A percentile compares a stretch with the other conserved stretches of the same genome.
These are phyloP conservation scores for Debaryomyces psychrophilus DNA, from an alignment of 1,139 yeast genomes.

Conservation along the genomic window DNA sequence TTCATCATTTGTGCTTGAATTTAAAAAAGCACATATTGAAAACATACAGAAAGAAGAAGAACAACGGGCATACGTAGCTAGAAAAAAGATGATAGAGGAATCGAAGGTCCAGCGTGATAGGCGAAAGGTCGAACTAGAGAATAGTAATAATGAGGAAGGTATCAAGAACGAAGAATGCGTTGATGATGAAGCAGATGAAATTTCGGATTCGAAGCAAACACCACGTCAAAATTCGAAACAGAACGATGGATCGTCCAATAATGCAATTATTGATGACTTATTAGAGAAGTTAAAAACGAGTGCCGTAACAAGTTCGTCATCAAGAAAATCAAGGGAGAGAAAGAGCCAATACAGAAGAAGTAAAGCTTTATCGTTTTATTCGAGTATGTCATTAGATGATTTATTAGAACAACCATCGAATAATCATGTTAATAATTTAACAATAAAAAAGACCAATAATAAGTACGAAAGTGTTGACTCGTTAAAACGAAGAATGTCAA, in stretches of 20 bases:
- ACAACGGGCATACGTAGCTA: slow-evolving; percentile 41
- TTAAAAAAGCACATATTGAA: slow-evolving; percentile 50
- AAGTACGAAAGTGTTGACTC: slow-evolving; percentile 47
- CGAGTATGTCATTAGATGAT: slow-evolving; percentile 33
- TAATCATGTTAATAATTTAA: background rate
- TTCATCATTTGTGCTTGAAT: slow-evolving; percentile 41
- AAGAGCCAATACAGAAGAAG: slow-evolving; percentile 30
- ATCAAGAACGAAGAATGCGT: slow-evolving; percentile 16
- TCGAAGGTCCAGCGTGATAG: slow-evolving; percentile 16
- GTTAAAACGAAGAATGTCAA: slow-evolving; percentile 43
- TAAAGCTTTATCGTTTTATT: slow-evolving; percentile 42
- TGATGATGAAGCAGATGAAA: slow-evolving; percentile 14
- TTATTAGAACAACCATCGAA: slow-evolving; percentile 12
- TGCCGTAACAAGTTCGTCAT: slow-evolving; percentile 25
- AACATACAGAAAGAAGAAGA: slow-evolving; percentile 53
- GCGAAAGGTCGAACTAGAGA: slow-evolving; percentile 14
- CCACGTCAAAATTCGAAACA: background rate
- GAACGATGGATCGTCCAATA: slow-evolving; percentile 10
- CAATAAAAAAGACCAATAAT: slow-evolving; percentile 3
- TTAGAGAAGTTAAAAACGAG: slow-evolving; percentile 42
- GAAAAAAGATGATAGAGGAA: slow-evolving; percentile 40
- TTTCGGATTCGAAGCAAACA: slow-evolving; percentile 13
- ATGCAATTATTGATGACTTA: slow-evolving; percentile 43
- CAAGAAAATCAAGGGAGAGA: slow-evolving; percentile 21
- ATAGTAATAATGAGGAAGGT: slow-evolving; percentile 13